A percentile compares a stretch with the other conserved stretches of the same genome.
phyloP scores from a whole-genome alignment of 495 filamentous ascomycete species.

The Lasiosphaeria hispida region DNA sequence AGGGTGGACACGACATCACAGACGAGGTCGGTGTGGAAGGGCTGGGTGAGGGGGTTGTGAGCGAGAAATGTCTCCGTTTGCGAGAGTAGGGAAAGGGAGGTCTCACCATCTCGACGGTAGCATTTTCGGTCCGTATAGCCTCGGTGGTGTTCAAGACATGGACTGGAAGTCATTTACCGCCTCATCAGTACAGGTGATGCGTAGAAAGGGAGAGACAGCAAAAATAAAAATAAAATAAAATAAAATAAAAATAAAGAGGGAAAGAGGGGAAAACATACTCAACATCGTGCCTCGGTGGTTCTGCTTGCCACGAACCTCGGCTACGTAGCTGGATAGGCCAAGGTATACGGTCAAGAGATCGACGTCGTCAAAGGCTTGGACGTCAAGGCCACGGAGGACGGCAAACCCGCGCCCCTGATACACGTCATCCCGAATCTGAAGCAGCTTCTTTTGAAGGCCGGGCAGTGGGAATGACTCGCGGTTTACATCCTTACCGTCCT shows the following conservation, averaged over 20 bases:
- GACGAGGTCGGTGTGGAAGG: slow-evolving; percentile 11
- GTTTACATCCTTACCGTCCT: too few relatives aligned
- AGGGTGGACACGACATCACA: slow-evolving; percentile 11
- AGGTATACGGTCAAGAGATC: not conserved
- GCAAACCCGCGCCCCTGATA: slow-evolving; percentile 7
- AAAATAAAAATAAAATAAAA: not conserved
- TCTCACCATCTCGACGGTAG: not conserved
- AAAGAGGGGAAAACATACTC: not conserved
- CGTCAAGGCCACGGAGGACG: slow-evolving; percentile 6
- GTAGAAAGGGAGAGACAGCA: too few relatives aligned
- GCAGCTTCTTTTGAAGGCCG: not conserved
- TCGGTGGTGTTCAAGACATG: too few relatives aligned
- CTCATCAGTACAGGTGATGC: too few relatives aligned
- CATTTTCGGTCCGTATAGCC: slow-evolving; percentile 4
- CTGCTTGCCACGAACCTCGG: slow-evolving; percentile 1
- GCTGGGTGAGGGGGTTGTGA: not conserved
- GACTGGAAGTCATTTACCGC: too few relatives aligned
- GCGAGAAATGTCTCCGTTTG: too few relatives aligned
- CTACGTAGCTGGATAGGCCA: slow-evolving; percentile 9
- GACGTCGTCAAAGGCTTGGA: not conserved
- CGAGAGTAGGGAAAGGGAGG: too few relatives aligned
- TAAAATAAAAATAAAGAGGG: not conserved
- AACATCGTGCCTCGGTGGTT: not conserved
- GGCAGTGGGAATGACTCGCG: slow-evolving; percentile 7
- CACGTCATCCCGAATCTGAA: not conserved